A percentile compares a stretch with the other conserved stretches of the same genome.
phyloP scores from a whole-genome alignment of 495 filamentous ascomycete species.

The Clohesyomyces aquaticus region DNA sequence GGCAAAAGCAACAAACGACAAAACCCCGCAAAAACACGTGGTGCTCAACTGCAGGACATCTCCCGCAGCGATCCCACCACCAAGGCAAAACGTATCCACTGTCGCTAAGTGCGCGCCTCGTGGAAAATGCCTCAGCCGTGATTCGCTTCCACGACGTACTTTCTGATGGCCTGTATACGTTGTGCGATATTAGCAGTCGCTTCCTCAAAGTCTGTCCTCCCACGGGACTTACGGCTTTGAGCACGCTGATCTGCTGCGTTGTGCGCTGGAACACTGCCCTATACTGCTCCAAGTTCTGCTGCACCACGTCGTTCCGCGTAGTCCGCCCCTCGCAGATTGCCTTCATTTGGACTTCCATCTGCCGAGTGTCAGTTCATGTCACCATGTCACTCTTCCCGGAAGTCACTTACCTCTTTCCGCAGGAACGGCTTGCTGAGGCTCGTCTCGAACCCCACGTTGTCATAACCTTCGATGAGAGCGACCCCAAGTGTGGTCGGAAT shows the following conservation, averaged over 20 bases:
- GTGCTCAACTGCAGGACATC: constrained; percentile 34
- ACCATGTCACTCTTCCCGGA: neutral
- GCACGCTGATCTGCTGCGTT: constrained; percentile 68
- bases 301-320: constrained; percentile 71
- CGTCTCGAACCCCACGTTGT: constrained; percentile 85
- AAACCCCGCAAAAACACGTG: constrained; percentile 37
- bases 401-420: constrained; percentile 69
- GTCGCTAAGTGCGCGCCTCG: constrained; percentile 23
- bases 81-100: neutral
- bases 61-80: constrained; percentile 33
- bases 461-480: constrained; percentile 90
- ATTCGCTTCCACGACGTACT: constrained; percentile 45
- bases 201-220: constrained; percentile 16
- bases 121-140: constrained; percentile 41
- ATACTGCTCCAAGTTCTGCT: constrained; percentile 82
- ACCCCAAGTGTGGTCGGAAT: constrained; percentile 89
- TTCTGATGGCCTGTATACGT: constrained; percentile 43
- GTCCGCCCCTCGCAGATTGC: constrained; percentile 89
- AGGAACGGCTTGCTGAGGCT: constrained; percentile 96
- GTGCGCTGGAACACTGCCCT: constrained; percentile 80
- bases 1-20: constrained; percentile 27
- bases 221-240: constrained; percentile 68
- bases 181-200: constrained; percentile 26
- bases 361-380: constrained; percentile 33
- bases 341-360: constrained; percentile 92